Base-by-base conservation (phyloP, 2,329 filamentous ascomycete genomes). In the Calonectria montana region DNA sequence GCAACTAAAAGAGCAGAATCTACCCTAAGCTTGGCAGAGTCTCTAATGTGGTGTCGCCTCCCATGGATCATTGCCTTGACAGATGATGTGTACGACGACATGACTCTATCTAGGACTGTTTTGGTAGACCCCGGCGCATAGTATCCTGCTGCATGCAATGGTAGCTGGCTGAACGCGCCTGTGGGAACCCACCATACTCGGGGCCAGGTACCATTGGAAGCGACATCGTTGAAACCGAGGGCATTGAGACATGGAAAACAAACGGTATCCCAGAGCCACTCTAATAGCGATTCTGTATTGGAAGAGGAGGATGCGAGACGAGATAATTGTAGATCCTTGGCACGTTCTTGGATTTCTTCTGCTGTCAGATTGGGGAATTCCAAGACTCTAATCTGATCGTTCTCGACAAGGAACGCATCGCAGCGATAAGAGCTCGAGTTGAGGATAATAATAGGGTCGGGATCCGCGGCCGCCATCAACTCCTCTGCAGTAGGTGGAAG, bases 81-180 rank as follows among this genome's bases (percentile, higher is more conserved):
- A 35, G 64, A 59, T 23, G 64, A 67, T 2, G 47, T 18, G 16
- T 67, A 67, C 8, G 64, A 47, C 4, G 64, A 67, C 50, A 67
- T 67, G 23, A 41, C 48, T 35, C 64, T 29, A 4, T 67, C 64
- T 12, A 67, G 21, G 18, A 67, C 64, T n/a, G 48, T 57, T 21
- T 67, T 35, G 10, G 31, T 57, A 13, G 35, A 55, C 8, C 21
- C 37, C 9, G 21, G 21, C 8, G 61, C 9, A 59, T 59, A 10
- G 37, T 39, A 25, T 16, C 62, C 39, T 31, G 59, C 59, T 47
- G 59, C 59, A 35, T 63, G 39, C 47, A 63, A 39, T 2, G 41
- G 59, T 29, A 47, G 16, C 59, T 63, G 59, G 59, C 25, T 63
- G 13, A 63, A 27, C 21, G 21, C 4, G n/a, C 59, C 59, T 23